A percentile compares a stretch with the other conserved stretches of the same genome.
These are phyloP conservation scores for Phialemonium atrogriseum DNA, from an alignment of 2,329 filamentous ascomycete species.

Conservation along the genomic window DNA sequence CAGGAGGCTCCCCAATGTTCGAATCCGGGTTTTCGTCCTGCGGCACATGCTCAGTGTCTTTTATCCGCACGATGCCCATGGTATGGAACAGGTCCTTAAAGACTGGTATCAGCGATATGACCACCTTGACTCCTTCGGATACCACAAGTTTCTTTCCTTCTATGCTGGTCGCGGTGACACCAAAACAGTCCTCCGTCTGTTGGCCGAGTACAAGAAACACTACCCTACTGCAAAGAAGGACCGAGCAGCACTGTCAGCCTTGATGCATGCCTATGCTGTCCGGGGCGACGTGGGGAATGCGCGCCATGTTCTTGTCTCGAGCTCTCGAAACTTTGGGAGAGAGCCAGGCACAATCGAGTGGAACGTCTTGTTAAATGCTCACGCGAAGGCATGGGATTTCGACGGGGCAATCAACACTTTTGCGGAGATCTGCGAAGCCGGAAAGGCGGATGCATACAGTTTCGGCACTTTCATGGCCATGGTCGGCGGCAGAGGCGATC, in stretches of 20 bases:
- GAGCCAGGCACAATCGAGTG: slow-evolving; percentile 54
- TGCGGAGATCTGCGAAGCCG: slow-evolving; percentile 41
- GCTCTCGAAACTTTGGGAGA: slow-evolving; percentile 46
- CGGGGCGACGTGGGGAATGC: slow-evolving; percentile 55
- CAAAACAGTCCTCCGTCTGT: slow-evolving; percentile 34
- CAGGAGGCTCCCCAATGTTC: slow-evolving; percentile 29
- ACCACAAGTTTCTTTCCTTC: slow-evolving; percentile 38
- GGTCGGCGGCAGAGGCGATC: slow-evolving; percentile 62
- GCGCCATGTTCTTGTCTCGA: slow-evolving; percentile 52
- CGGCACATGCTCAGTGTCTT: slow-evolving; percentile 36
- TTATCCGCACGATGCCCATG: slow-evolving; percentile 25
- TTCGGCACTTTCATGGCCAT: slow-evolving; percentile 70
- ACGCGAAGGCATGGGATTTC: slow-evolving; percentile 58
- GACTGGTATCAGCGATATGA: slow-evolving; percentile 38
- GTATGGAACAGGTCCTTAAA: slow-evolving; percentile 35
- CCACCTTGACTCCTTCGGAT: slow-evolving; percentile 33
- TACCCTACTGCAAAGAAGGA: slow-evolving; percentile 17
- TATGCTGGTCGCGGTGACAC: slow-evolving; percentile 40
- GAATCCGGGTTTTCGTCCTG: slow-evolving; percentile 30
- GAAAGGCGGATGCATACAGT: slow-evolving; percentile 52
- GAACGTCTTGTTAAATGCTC: slow-evolving; percentile 70
- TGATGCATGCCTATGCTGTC: slow-evolving; percentile 65
- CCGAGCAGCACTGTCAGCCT: slow-evolving; percentile 38
- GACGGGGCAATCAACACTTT: slow-evolving; percentile 59
- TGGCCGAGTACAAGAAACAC: slow-evolving; percentile 30